A percentile compares a stretch with the other conserved stretches of the same genome.
These are phyloP conservation scores for Fusarium sterilihyphosum DNA, from an alignment of 2,329 filamentous ascomycete genomes.

Conservation along the genomic window DNA sequence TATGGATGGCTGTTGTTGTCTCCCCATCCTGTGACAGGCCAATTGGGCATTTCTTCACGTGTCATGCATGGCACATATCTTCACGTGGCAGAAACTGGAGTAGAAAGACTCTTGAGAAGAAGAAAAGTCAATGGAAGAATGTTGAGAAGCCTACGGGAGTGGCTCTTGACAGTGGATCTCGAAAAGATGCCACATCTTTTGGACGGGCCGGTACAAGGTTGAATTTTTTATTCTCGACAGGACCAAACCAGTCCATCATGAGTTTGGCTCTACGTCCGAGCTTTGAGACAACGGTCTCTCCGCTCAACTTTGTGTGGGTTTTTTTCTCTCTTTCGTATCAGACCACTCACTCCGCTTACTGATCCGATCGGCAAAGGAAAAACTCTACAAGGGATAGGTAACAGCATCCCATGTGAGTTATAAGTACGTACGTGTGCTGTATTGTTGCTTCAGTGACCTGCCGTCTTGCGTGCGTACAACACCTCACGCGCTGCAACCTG, in stretches of 20 bases:
- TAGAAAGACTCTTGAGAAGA: neutral
- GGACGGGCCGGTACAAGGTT: neutral
- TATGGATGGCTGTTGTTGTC: neutral
- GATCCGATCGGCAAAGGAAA: neutral
- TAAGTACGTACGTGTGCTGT: neutral
- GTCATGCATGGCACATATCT: neutral
- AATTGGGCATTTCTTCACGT: neutral
- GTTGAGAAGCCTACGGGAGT: neutral
- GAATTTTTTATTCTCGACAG: neutral
- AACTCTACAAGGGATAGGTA: neutral
- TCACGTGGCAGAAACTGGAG: neutral
- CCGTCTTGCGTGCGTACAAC: neutral
- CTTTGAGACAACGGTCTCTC: constrained; percentile 7
- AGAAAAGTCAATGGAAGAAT: neutral
- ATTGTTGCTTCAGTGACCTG: neutral
- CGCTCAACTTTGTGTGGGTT: neutral
- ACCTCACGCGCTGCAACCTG: neutral
- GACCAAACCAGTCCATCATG: neutral
- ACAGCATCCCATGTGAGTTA: neutral
- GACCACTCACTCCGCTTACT: neutral
- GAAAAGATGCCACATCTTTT: neutral
- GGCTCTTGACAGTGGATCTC: neutral
- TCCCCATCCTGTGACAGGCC: neutral
- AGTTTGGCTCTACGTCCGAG: neutral
- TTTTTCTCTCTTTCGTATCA: neutral